phyloP scores from a whole-genome alignment of 352 stramenopile genomes.

The Elongisporangium prolatum region DNA sequence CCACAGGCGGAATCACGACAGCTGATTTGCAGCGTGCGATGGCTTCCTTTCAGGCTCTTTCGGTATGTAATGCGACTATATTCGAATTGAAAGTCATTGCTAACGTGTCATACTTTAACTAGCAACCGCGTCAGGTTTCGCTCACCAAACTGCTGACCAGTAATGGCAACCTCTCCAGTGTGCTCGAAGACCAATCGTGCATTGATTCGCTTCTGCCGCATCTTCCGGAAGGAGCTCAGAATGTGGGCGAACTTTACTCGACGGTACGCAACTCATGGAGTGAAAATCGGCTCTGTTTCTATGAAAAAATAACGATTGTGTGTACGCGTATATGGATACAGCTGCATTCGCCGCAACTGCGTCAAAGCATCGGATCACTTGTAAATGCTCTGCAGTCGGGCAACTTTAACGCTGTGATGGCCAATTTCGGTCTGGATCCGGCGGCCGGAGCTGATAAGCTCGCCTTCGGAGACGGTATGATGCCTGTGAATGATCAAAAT shows the following conservation, averaged over 20 bases:
- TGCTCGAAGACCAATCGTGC: conserved; percentile 62
- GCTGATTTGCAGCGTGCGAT: conserved; percentile 86
- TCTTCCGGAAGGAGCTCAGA: conserved; percentile 81
- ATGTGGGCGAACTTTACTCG: conserved; percentile 58
- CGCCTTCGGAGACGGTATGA: conserved; percentile 74
- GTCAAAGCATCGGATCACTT: conserved; percentile 85
- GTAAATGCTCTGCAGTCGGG: conserved; percentile 79
- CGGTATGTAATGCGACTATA: conserved; percentile 19
- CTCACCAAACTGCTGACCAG: conserved; percentile 55
- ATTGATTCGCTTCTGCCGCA: conserved; percentile 59
- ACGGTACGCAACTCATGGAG: conserved; percentile 57
- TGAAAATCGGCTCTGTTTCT: too few relatives aligned
- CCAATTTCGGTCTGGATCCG: conserved; percentile 87
- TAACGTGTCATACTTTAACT: neutral
- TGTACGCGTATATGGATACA: conserved; percentile 13
- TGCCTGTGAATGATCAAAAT: neutral
- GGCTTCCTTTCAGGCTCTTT: conserved; percentile 64
- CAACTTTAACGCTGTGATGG: conserved; percentile 89
- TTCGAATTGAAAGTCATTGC: neutral
- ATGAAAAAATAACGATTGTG: neutral
- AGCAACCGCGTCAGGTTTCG: conserved; percentile 59
- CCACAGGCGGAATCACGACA: conserved; percentile 43
- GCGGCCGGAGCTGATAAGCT: conserved; percentile 75
- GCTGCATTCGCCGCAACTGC: conserved; percentile 82
- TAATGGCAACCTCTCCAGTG: conserved; percentile 39